These are phyloP conservation scores for Citrus glauca DNA, from an alignment of 345 rosid species.

Conservation along the genomic window DNA sequence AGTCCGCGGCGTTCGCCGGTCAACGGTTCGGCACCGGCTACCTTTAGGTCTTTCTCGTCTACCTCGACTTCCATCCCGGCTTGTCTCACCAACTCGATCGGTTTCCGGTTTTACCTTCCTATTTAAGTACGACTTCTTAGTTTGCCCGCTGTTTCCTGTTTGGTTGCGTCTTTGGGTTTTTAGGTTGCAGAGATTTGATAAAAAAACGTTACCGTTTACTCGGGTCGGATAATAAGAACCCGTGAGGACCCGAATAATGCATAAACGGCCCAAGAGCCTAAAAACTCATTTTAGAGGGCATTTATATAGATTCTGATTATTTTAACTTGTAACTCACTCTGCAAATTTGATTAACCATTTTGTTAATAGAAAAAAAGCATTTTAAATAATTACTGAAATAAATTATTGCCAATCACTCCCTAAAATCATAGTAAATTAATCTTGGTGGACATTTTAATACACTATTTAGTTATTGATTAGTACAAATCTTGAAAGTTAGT, in stretches of 20 bases:
- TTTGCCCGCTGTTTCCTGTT: not conserved
- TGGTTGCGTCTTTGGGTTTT: not conserved
- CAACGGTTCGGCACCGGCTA: constrained; percentile 67
- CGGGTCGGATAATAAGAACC: not conserved
- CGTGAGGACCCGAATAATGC: not conserved
- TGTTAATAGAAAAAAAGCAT: too few species aligned
- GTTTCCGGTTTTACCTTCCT: not conserved
- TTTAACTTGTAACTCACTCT: too few species aligned
- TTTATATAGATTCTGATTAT: too few species aligned
- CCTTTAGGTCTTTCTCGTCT: constrained; percentile 65
- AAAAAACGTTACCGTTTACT: not conserved
- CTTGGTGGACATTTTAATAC: rapidly evolving
- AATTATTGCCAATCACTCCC: too few species aligned
- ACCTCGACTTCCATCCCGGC: constrained; percentile 56
- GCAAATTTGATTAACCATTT: too few species aligned
- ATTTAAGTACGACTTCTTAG: too few species aligned
- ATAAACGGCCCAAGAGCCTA: not conserved
- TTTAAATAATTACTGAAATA: too few species aligned
- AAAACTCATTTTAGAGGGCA: too few species aligned
- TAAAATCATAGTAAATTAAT: too few species aligned
- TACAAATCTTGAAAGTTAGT: too few species aligned
- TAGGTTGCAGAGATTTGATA: too few species aligned
- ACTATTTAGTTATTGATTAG: too few species aligned
- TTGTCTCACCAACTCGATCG: not conserved
- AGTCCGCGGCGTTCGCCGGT: constrained; percentile 65